A percentile compares a stretch with the other conserved stretches of the same genome.
Conservation (phyloP, 2,329 filamentous ascomycete genomes). For the Emergomyces orientalis region DNA sequence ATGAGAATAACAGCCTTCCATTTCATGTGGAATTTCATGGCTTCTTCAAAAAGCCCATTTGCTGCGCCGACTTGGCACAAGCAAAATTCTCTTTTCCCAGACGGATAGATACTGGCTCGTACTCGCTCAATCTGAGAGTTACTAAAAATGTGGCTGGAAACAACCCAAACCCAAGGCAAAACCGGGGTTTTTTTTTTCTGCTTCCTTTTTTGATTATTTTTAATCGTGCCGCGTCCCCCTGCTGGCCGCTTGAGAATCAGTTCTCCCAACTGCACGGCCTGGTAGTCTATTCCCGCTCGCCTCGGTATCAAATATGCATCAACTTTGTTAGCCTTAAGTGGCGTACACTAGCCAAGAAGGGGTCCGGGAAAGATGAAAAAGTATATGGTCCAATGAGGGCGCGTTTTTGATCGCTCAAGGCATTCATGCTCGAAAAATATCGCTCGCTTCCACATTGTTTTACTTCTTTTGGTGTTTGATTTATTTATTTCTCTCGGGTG, state of each 20-base stretch:
- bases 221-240: background rate
- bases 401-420: background rate
- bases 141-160: no score
- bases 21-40: no score
- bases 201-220: background rate
- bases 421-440: background rate
- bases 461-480: background rate
- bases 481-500: background rate
- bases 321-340: background rate
- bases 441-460: background rate
- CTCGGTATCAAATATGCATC: background rate
- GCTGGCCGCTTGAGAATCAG: background rate
- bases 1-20: no score
- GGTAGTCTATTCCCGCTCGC: background rate
- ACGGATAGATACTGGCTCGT: no score
- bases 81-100: no score
- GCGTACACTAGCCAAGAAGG: background rate
- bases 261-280: background rate
- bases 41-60: no score
- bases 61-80: no score
- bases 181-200: no score
- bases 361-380: background rate
- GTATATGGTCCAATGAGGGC: background rate
- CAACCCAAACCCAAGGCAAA: no score
- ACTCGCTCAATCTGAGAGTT: no score